phyloP scores from a whole-genome alignment of 257 asterid genomes.

The Nicotiana sylvestris region DNA sequence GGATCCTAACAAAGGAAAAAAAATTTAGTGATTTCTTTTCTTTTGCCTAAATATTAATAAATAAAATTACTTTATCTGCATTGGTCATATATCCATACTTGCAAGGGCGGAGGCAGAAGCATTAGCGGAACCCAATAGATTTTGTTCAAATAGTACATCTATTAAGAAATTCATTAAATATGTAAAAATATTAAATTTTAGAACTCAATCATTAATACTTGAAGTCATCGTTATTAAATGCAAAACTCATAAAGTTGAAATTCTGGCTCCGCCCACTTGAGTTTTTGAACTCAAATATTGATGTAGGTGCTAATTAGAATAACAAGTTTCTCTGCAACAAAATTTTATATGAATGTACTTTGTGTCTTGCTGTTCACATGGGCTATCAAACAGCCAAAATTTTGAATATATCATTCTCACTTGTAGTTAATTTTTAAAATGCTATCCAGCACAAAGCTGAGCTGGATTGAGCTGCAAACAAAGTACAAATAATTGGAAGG shows the following conservation, averaged over 20 bases:
- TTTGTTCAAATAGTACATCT: too few species aligned
- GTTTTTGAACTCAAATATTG: not conserved
- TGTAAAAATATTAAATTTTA: too few species aligned
- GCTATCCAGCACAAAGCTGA: not conserved
- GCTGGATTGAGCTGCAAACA: not conserved
- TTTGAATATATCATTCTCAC: not conserved
- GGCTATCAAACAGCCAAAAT: not conserved
- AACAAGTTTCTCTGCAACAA: not conserved
- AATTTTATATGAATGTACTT: not conserved
- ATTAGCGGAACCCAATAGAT: too few species aligned
- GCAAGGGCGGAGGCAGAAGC: too few species aligned
- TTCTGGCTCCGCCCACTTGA: too few species aligned
- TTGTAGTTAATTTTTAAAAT: not conserved
- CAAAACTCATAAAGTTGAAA: too few species aligned
- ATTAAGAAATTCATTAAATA: too few species aligned
- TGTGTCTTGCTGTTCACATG: not conserved
- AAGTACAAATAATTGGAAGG: not conserved
- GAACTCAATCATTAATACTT: too few species aligned
- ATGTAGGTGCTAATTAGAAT: not conserved
- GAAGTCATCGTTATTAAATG: too few species aligned
- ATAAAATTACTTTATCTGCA: too few species aligned
- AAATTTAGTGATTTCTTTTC: not conserved
- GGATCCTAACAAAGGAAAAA: too few species aligned
- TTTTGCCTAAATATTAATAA: not conserved
- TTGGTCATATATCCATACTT: too few species aligned